phyloP scores from a whole-genome alignment of 2,329 filamentous ascomycete species.

The Dactylellina leptospora region DNA sequence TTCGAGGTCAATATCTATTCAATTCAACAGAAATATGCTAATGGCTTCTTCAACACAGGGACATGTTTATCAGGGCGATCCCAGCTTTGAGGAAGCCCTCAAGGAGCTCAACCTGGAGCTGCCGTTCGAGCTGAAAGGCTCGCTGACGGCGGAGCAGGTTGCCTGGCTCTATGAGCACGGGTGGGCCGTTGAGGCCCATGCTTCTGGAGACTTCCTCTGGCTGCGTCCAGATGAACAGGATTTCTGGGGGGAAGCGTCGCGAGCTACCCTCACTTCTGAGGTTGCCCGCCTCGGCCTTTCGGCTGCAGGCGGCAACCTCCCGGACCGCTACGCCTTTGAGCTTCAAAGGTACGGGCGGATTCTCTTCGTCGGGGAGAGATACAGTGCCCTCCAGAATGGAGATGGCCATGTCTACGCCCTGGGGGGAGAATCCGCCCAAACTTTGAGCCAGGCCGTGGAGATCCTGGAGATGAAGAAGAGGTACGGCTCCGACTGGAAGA shows the following conservation, averaged over 20 bases:
- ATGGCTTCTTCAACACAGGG: no score
- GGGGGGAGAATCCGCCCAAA: neutral
- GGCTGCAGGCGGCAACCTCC: neutral
- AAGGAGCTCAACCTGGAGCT: neutral
- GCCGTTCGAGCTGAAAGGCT: constrained; percentile 8
- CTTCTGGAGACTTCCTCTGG: constrained; percentile 5
- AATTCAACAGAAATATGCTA: no score
- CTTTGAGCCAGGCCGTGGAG: neutral
- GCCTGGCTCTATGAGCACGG: constrained; percentile 18
- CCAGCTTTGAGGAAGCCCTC: neutral
- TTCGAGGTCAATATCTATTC: no score
- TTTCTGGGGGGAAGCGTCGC: constrained; percentile 2
- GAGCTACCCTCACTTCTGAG: neutral
- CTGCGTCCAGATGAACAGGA: constrained; percentile 8
- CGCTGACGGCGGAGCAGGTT: neutral
- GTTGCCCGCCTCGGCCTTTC: constrained; percentile 1
- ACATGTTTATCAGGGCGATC: no score
- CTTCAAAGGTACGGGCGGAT: constrained; percentile 13
- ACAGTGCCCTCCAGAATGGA: neutral
- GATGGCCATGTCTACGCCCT: neutral
- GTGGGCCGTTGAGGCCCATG: constrained; percentile 9
- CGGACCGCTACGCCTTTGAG: constrained; percentile 12
- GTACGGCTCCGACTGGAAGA: no score
- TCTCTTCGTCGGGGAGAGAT: neutral
- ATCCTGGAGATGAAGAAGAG: neutral